Percentiles rank a stretch among this genome's conserved stretches.
Conservation (phyloP, 139 green algal species). For the Gonium pectorale region DNA sequence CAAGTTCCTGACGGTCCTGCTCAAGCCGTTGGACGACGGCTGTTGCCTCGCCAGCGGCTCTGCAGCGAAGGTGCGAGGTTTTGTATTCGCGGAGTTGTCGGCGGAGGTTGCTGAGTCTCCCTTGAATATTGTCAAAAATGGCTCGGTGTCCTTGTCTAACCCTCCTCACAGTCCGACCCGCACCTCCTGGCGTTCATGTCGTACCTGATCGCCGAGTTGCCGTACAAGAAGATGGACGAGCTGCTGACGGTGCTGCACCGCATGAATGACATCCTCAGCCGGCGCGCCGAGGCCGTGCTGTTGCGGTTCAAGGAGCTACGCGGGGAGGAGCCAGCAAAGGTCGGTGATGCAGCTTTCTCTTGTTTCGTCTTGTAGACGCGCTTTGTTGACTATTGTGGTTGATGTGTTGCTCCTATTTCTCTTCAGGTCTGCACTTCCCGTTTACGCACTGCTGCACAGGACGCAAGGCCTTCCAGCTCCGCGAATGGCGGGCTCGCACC, state of each 20-base stretch:
- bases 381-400: too few species aligned
- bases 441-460: too few species aligned
- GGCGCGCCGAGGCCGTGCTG: constrained; percentile 50
- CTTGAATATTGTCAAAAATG: too few species aligned
- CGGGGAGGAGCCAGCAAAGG: too few species aligned
- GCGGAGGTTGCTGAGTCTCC: too few species aligned
- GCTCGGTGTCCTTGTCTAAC: too few species aligned
- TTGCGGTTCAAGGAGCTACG: constrained; percentile 19
- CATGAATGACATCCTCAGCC: constrained; percentile 70
- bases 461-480: background rate
- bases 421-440: too few species aligned
- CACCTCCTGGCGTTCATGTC: constrained; percentile 66
- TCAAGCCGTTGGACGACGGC: constrained; percentile 64
- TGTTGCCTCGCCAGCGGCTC: constrained; percentile 31
- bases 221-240: constrained; percentile 77
- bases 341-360: too few species aligned
- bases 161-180: constrained; percentile 33
- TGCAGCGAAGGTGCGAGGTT: constrained; percentile 14
- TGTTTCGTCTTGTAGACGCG: too few species aligned
- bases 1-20: constrained; percentile 60
- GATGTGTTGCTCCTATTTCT: too few species aligned
- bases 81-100: too few species aligned
- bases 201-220: constrained; percentile 67
- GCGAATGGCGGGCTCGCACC: background rate
- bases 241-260: constrained; percentile 68